phyloP scores from a whole-genome alignment of 257 asterid genomes.

The Eustoma russellianum region DNA sequence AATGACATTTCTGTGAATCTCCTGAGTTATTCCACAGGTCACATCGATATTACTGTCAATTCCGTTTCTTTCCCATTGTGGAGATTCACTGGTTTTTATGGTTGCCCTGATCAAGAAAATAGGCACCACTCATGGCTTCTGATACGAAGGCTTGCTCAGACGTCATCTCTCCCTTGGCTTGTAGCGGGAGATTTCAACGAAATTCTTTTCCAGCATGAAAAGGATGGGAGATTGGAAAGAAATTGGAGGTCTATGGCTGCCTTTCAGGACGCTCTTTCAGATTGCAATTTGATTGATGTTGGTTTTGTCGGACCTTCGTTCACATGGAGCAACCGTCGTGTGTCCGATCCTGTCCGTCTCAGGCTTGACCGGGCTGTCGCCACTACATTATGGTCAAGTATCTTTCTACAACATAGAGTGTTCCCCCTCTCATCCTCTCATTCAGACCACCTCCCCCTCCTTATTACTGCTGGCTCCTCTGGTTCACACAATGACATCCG shows the following conservation, averaged over 20 bases:
- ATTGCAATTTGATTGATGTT: background rate
- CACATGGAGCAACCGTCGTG: background rate
- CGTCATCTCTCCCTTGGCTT: background rate
- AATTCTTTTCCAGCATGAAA: background rate
- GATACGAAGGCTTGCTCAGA: background rate
- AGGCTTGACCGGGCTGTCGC: too few relatives aligned
- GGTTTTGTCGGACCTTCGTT: background rate
- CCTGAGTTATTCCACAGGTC: too few relatives aligned
- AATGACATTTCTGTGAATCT: too few relatives aligned
- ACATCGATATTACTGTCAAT: background rate
- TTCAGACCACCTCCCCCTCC: too few relatives aligned
- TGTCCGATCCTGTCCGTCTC: too few relatives aligned
- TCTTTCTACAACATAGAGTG: too few relatives aligned
- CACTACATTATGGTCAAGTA: too few relatives aligned
- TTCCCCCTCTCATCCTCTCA: too few relatives aligned
- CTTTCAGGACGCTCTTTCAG: background rate
- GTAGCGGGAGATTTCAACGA: background rate
- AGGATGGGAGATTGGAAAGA: background rate
- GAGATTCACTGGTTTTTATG: background rate
- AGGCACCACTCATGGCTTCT: background rate
- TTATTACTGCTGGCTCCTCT: too few relatives aligned
- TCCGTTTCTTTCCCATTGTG: background rate
- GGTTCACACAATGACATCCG: too few relatives aligned
- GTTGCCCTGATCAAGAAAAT: background rate
- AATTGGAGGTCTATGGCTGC: background rate